A percentile compares a stretch with the other conserved stretches of the same genome.
Conservation (phyloP, 163 green algal genomes). For the Scenedesmus sp. region DNA sequence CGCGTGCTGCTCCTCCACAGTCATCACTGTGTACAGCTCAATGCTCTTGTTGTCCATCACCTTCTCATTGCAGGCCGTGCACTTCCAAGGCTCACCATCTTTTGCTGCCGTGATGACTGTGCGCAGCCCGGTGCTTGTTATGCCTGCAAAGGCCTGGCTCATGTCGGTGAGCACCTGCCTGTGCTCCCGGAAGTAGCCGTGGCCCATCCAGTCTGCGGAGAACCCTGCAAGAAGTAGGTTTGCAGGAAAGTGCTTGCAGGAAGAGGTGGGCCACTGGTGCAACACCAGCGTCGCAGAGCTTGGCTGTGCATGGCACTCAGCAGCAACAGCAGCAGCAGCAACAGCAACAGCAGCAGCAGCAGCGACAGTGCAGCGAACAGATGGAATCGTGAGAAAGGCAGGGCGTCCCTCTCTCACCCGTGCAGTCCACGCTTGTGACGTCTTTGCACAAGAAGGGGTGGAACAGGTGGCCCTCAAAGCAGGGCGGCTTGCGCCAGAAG, state of each 20-base stretch:
- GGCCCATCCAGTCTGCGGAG: slow-evolving; percentile 16
- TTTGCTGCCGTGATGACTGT: background rate
- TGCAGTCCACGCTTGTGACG: slow-evolving; percentile 9
- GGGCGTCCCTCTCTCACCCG: background rate
- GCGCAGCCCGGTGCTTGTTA: background rate
- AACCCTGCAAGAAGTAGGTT: background rate
- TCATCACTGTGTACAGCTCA: slow-evolving; percentile 23
- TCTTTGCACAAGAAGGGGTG: slow-evolving; percentile 18
- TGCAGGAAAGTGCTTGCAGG: no score
- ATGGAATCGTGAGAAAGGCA: no score
- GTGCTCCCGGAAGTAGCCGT: slow-evolving; percentile 31
- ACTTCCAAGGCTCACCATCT: slow-evolving; percentile 18
- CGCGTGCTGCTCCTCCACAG: background rate
- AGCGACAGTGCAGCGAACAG: background rate
- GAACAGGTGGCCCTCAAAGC: slow-evolving; percentile 4
- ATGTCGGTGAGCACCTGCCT: slow-evolving; percentile 30
- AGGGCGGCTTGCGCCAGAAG: slow-evolving; percentile 8
- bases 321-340: no score
- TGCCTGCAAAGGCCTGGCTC: slow-evolving; percentile 1
- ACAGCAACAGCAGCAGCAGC: background rate
- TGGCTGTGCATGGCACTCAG: no score
- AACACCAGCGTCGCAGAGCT: no score
- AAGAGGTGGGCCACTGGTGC: no score
- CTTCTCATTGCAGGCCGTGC: background rate
- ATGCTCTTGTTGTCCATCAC: background rate